Base-by-base conservation (phyloP, 2,329 filamentous ascomycete species). In the Clonostachys sp. region DNA sequence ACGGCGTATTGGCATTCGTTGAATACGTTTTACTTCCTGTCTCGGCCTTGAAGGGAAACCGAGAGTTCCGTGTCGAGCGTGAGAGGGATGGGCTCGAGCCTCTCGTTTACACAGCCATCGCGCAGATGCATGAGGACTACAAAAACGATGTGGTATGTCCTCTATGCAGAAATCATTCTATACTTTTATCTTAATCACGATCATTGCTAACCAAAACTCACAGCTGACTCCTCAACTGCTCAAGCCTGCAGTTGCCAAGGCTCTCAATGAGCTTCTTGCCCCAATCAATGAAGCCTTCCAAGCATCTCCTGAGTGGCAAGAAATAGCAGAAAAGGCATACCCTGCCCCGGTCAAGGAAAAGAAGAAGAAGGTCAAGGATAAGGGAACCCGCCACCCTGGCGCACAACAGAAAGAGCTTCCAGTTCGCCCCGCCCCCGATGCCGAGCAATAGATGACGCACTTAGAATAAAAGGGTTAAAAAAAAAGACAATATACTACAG, bases 1-100 rank as follows among this genome's bases (percentile, higher is more conserved):
- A 97, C 62, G 94, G 92, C 17, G 74, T 97, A 12, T 72, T 97
- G 45, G 83, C 87, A 3, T 91, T 97, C 52, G 84, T 94, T 17
- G 89, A 97, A 66, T 89, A 83, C 61, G 89, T 96, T 33, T 75
- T 97, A 34, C 78, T 99, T 10, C 90, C 91, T 1, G 87, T 86
- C 4, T 75, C 83, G 10, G 77, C 78, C n/a, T 72, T 95, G 17
- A 45, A 43, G 42, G 74, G 79, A 50, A 72, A 73, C 51, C 69
- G 72, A 30, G 77, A 80, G 45, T 95, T 96, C 64, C 70, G 74
- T 6, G 86, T 95, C 8, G 74, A 84, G 53, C 75, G 84, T 57
- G 64, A 75, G 60, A 73, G 82, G 55, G 87, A 88, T 49, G 78
- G 71, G 36, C 59, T 76, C 34, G 89, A 94, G 61, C 83, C 89